A percentile compares a stretch with the other conserved stretches of the same genome.
Conservation (phyloP, 768 basidiomycete genomes). For the Russula olivacea region DNA sequence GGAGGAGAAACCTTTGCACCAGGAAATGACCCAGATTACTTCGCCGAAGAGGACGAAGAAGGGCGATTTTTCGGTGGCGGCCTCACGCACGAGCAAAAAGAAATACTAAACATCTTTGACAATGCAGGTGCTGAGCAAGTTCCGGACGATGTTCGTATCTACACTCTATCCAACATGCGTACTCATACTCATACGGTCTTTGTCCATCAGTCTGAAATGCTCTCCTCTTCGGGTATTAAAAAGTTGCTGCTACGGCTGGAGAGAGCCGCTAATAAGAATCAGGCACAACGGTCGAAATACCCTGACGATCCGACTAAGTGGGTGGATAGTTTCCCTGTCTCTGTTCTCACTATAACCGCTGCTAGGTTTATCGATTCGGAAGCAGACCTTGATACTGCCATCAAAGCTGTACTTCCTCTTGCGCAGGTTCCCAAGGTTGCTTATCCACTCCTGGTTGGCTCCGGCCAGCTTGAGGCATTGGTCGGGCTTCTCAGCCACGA, state of each 20-base stretch:
- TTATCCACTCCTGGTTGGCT: slow-evolving; percentile 84
- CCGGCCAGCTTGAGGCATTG: slow-evolving; percentile 62
- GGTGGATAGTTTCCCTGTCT: slow-evolving; percentile 23
- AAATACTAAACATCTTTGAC: slow-evolving; percentile 94
- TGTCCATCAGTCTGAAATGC: slow-evolving; percentile 47
- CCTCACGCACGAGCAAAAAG: slow-evolving; percentile 86
- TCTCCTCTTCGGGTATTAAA: slow-evolving; percentile 66
- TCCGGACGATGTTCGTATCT: slow-evolving; percentile 58
- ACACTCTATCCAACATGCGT: slow-evolving; percentile 15
- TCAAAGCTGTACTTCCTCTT: slow-evolving; percentile 83
- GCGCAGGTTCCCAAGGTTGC: slow-evolving; percentile 78
- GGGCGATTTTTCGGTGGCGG: slow-evolving; percentile 94
- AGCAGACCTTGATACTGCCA: slow-evolving; percentile 82
- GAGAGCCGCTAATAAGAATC: slow-evolving; percentile 88
- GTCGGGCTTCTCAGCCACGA: slow-evolving; percentile 90
- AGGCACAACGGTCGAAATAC: slow-evolving; percentile 93
- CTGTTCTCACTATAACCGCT: slow-evolving; percentile 14
- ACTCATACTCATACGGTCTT: background rate
- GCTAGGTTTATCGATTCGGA: slow-evolving; percentile 97
- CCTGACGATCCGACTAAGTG: slow-evolving; percentile 90
- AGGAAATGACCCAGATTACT: slow-evolving; percentile 86
- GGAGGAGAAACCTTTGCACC: slow-evolving; percentile 57
- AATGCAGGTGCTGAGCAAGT: slow-evolving; percentile 54
- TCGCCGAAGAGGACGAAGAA: slow-evolving; percentile 85
- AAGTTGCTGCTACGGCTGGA: slow-evolving; percentile 77